These are phyloP conservation scores for Inga laurina DNA, from an alignment of 306 rosid species.

Conservation along the genomic window DNA sequence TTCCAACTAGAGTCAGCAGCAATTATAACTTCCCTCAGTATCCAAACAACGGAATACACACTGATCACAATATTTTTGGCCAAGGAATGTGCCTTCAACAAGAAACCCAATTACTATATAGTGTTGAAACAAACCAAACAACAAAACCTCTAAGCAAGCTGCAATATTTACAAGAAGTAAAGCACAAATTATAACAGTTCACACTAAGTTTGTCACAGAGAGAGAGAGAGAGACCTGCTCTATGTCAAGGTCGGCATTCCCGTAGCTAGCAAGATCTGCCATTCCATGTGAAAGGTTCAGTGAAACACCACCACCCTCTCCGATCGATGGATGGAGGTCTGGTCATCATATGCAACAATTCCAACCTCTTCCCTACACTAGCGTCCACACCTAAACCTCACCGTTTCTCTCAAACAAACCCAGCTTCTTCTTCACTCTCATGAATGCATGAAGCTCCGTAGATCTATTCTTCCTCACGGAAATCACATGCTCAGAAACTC, in stretches of 20 bases:
- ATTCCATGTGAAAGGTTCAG: conserved; percentile 84
- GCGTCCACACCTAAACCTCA: conserved; percentile 64
- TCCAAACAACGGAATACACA: not conserved
- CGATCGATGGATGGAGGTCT: conserved; percentile 79
- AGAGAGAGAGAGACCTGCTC: conserved; percentile 57
- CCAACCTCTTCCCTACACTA: conserved; percentile 59
- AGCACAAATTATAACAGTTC: not conserved
- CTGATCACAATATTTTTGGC: conserved; percentile 19
- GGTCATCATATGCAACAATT: conserved; percentile 80
- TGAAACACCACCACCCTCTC: conserved; percentile 89
- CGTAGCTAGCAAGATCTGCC: conserved; percentile 97
- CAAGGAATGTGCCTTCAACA: not conserved
- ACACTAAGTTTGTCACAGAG: not conserved
- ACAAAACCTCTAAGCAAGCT: conserved; percentile 14
- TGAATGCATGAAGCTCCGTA: conserved; percentile 35
- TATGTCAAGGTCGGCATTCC: conserved; percentile 92
- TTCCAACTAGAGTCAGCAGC: no score
- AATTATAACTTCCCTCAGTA: conserved; percentile 9
- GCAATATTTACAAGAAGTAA: not conserved
- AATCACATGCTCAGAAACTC: conserved; percentile 42
- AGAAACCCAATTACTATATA: not conserved
- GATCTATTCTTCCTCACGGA: conserved; percentile 49
- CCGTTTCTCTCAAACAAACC: conserved; percentile 20
- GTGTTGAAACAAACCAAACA: not conserved
- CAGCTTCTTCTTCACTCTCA: conserved; percentile 32